Evolutionary conservation across 2,329 filamentous ascomycete species (phyloP).

Genomic region (Bipolaris oryzae): DNA sequence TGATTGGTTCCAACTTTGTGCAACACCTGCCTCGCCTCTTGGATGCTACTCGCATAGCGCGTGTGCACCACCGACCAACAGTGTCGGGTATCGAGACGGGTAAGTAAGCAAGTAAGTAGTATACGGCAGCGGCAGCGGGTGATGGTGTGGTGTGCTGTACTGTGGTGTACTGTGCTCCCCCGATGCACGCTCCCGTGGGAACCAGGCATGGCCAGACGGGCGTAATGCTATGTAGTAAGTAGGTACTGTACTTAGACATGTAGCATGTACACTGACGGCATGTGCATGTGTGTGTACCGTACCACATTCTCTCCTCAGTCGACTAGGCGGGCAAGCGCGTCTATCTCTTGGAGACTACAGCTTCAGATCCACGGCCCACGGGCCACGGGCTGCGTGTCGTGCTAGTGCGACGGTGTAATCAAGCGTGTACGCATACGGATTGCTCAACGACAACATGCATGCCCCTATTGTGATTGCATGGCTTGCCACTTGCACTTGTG

Average conservation of each 20-base stretch:
- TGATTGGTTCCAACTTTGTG: slow-evolving; percentile 28
- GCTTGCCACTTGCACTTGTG: slow-evolving; percentile 11
- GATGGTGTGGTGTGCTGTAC: background rate
- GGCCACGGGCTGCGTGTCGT: slow-evolving; percentile 21
- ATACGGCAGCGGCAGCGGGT: background rate
- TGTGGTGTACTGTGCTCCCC: background rate
- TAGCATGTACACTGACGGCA: no score
- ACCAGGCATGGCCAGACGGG: no score
- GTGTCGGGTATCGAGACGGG: no score
- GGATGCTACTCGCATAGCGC: background rate
- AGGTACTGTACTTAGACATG: no score
- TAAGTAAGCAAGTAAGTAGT: no score
- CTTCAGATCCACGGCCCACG: slow-evolving; percentile 23
- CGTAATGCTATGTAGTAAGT: no score
- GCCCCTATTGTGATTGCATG: slow-evolving; percentile 26
- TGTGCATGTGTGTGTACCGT: no score
- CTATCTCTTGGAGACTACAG: slow-evolving; percentile 12
- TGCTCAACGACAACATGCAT: slow-evolving; percentile 24
- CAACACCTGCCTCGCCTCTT: slow-evolving; percentile 1
- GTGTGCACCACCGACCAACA: background rate
- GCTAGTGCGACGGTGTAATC: slow-evolving; percentile 27
- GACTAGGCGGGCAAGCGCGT: slow-evolving; percentile 6
- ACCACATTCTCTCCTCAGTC: background rate
- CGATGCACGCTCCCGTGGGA: slow-evolving; percentile 8
- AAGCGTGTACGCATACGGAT: slow-evolving; percentile 12